These are phyloP conservation scores for Penicillium sp. DNA, from an alignment of 2,329 filamentous ascomycete species.

Conservation along the genomic window DNA sequence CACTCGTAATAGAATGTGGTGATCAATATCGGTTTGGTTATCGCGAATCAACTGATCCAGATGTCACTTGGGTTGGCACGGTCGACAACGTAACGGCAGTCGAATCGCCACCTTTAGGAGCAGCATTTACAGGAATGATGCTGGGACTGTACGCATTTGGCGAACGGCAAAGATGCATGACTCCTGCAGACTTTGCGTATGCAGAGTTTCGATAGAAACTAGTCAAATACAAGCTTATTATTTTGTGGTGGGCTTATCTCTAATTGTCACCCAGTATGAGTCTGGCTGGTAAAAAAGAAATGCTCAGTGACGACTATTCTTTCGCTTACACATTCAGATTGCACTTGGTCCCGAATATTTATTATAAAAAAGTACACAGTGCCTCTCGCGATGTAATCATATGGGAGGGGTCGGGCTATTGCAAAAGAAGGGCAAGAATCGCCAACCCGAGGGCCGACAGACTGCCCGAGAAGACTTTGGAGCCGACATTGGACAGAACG, in stretches of 20 bases:
- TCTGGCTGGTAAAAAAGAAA: too few species aligned
- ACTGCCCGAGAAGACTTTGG: neutral
- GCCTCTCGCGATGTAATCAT: neutral
- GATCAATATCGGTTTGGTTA: slow-evolving; percentile 32
- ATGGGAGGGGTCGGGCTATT: neutral
- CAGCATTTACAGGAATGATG: slow-evolving; percentile 49
- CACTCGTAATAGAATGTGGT: slow-evolving; percentile 33
- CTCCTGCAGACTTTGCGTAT: slow-evolving; percentile 45
- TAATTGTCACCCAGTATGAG: neutral
- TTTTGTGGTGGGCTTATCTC: neutral
- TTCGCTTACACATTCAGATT: too few species aligned
- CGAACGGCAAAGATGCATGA: slow-evolving; percentile 40
- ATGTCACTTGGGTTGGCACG: slow-evolving; percentile 27
- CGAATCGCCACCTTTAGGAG: slow-evolving; percentile 38
- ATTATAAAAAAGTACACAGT: neutral
- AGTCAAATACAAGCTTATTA: neutral
- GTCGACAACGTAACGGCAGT: slow-evolving; percentile 38
- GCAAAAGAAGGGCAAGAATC: neutral
- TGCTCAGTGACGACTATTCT: too few species aligned
- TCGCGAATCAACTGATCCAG: neutral
- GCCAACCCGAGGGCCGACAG: neutral
- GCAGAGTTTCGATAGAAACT: slow-evolving; percentile 20
- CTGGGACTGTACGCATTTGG: slow-evolving; percentile 49
- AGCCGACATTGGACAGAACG: neutral
- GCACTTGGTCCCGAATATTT: neutral